These are phyloP conservation scores for Oenanthe javanica DNA, from an alignment of 140 eudicot genomes.

Conservation along the genomic window DNA sequence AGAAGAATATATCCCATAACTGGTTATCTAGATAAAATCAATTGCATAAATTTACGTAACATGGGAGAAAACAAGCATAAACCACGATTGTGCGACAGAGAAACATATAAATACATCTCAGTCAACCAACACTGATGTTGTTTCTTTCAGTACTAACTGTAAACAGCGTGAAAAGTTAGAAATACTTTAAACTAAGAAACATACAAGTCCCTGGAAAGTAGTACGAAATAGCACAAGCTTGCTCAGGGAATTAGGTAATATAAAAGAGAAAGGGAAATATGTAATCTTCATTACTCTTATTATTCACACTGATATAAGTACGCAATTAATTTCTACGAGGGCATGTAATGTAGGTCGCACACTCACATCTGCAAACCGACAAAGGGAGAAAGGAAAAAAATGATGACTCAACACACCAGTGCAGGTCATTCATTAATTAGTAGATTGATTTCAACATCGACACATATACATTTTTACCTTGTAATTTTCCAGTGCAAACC, in stretches of 20 bases:
- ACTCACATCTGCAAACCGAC: neutral
- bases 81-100: neutral
- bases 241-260: neutral
- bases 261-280: neutral
- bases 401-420: neutral
- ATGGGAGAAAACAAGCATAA: neutral
- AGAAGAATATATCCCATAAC: neutral
- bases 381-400: neutral
- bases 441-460: neutral
- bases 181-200: neutral
- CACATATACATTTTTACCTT: slow-evolving; percentile 35
- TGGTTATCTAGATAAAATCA: neutral
- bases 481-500: slow-evolving; percentile 79
- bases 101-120: neutral
- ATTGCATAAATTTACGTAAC: neutral
- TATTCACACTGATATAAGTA: too few relatives aligned
- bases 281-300: neutral
- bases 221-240: neutral
- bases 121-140: neutral
- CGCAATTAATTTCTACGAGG: neutral
- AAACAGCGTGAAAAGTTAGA: neutral
- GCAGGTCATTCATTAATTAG: neutral
- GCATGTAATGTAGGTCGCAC: neutral
- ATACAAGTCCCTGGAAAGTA: neutral
- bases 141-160: neutral